Conservation (phyloP, 768 basidiomycete species). For the Boletus bicolor region DNA sequence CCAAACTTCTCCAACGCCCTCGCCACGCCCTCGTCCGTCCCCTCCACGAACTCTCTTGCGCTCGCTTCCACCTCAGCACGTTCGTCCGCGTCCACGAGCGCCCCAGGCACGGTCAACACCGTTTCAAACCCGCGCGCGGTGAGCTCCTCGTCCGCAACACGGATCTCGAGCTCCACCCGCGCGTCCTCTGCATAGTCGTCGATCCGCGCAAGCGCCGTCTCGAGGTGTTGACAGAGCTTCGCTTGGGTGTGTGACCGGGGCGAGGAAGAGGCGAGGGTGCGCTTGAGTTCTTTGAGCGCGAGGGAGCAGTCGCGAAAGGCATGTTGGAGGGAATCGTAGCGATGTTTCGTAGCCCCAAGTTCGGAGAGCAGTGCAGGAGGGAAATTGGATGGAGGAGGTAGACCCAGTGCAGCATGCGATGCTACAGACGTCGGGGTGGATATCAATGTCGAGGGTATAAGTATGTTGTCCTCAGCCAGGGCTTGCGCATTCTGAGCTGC, state of each 20-base stretch:
- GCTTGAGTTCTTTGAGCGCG: conserved; percentile 57
- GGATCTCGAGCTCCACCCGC: conserved; percentile 80
- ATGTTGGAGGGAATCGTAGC: conserved; percentile 60
- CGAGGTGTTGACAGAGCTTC: conserved; percentile 33
- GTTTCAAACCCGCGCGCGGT: conserved; percentile 65
- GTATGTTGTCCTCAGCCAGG: not conserved
- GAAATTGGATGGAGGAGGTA: not conserved
- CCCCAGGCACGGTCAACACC: conserved; percentile 58
- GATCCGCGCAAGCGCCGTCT: conserved; percentile 55
- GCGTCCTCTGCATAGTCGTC: conserved; percentile 76
- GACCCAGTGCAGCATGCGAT: not conserved
- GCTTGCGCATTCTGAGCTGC: not conserved
- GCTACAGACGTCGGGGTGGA: not conserved
- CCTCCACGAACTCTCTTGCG: conserved; percentile 40
- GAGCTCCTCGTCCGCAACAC: conserved; percentile 67
- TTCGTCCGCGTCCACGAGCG: conserved; percentile 22
- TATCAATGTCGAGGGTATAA: not conserved
- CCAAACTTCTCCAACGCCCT: conserved; percentile 48
- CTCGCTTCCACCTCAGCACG: conserved; percentile 44
- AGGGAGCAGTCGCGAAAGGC: conserved; percentile 69
- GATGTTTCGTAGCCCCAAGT: conserved; percentile 42
- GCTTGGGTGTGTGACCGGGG: not conserved
- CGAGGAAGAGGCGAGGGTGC: conserved; percentile 11
- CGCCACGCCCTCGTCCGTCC: conserved; percentile 14
- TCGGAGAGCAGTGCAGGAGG: conserved; percentile 42